These are phyloP conservation scores for Paraurostyla sp. DNA, from an alignment of 73 alveolate genomes.

Conservation along the genomic window DNA sequence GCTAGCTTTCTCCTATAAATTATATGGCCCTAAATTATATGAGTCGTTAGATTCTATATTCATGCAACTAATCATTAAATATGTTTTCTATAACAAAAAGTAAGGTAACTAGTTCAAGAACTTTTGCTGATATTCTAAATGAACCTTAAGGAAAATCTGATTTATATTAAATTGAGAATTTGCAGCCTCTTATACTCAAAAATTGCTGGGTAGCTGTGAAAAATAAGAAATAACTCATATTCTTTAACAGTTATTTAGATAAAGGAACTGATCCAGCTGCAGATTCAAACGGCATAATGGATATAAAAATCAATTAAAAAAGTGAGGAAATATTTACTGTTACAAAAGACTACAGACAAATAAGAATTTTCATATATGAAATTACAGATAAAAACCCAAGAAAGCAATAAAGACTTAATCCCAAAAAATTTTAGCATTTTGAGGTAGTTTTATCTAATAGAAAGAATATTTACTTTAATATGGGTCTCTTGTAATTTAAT, in stretches of 20 bases:
- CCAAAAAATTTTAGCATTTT: background rate
- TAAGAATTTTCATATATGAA: slow-evolving; percentile 54
- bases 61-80: background rate
- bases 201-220: slow-evolving; percentile 53
- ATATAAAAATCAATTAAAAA: slow-evolving; percentile 50
- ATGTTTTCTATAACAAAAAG: slow-evolving; percentile 20
- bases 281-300: slow-evolving; percentile 50
- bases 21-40: slow-evolving; percentile 23
- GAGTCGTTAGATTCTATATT: slow-evolving; percentile 10
- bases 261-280: slow-evolving; percentile 70
- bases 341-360: slow-evolving; percentile 39
- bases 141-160: slow-evolving; percentile 46
- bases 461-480: slow-evolving; percentile 55
- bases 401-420: background rate
- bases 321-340: slow-evolving; percentile 57
- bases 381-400: slow-evolving; percentile 26
- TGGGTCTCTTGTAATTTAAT: background rate
- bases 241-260: slow-evolving; percentile 38
- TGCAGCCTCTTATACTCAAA: slow-evolving; percentile 10
- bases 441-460: slow-evolving; percentile 36
- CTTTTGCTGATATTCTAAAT: slow-evolving; percentile 49
- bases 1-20: background rate
- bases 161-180: background rate
- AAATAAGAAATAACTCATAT: slow-evolving; percentile 42
- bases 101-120: background rate